A percentile compares a stretch with the other conserved stretches of the same genome.
Evolutionary conservation across 192 early-diverging fungal species (phyloP).

Genomic region (Coemansia sp.): DNA sequence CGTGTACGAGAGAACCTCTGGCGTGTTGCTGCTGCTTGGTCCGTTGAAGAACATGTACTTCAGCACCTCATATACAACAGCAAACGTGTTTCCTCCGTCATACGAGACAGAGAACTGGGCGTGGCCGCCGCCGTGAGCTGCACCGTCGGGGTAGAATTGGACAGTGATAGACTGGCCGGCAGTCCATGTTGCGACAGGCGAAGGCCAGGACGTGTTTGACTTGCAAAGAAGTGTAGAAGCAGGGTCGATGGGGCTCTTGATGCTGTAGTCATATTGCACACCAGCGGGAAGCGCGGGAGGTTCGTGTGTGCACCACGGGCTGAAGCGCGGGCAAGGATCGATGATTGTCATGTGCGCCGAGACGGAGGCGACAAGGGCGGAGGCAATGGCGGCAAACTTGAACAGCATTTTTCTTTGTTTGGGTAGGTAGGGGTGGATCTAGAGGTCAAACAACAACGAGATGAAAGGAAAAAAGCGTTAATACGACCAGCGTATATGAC

Average conservation of each 20-base stretch:
- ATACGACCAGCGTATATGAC: too few species aligned
- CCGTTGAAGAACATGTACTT: conserved; percentile 45
- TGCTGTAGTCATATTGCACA: too few species aligned
- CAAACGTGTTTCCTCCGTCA: conserved; percentile 56
- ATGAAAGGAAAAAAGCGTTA: too few species aligned
- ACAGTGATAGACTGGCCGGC: conserved; percentile 48
- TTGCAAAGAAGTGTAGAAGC: not conserved
- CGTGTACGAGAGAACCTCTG: conserved; percentile 23
- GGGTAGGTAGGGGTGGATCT: too few species aligned
- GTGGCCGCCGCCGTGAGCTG: conserved; percentile 59
- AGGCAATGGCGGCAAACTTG: conserved; percentile 6
- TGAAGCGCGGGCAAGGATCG: conserved; percentile 42
- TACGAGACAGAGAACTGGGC: conserved; percentile 61
- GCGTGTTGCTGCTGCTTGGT: conserved; percentile 12
- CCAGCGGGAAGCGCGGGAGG: conserved; percentile 29
- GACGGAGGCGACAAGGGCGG: conserved; percentile 2
- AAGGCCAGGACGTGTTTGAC: conserved; percentile 29
- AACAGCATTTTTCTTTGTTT: conserved; percentile 5
- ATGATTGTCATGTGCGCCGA: conserved; percentile 38
- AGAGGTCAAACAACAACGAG: too few species aligned
- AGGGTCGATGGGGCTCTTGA: too few species aligned
- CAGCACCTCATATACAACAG: conserved; percentile 56
- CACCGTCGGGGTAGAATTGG: conserved; percentile 24
- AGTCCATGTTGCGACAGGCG: conserved; percentile 33
- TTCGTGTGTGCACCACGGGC: conserved; percentile 24